phyloP scores from a whole-genome alignment of 2,329 filamentous ascomycete genomes.

The Coniochaeta hoffmannii region DNA sequence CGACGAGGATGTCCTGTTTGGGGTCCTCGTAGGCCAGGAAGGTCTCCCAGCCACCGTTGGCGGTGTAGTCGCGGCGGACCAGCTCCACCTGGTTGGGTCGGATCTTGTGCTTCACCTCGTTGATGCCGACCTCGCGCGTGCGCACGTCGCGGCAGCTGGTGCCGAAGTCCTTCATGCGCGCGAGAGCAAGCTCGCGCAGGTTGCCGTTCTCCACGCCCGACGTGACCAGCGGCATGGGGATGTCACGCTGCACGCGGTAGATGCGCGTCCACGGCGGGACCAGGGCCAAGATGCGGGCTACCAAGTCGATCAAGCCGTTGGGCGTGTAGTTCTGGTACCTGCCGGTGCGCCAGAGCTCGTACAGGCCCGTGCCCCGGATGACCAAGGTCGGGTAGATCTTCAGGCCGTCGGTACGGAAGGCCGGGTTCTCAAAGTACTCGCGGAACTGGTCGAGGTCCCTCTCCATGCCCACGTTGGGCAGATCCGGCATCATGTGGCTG shows the following conservation, averaged over 20 bases:
- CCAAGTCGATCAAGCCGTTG: slow-evolving; percentile 90
- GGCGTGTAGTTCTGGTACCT: slow-evolving; percentile 98
- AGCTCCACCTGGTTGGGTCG: slow-evolving; percentile 93
- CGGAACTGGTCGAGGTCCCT: slow-evolving; percentile 93
- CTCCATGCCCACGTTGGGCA: slow-evolving; percentile 98
- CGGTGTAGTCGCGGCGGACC: slow-evolving; percentile 84
- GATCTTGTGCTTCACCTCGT: slow-evolving; percentile 99
- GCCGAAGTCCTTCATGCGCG: slow-evolving; percentile 99
- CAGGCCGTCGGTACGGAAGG: slow-evolving; percentile 89
- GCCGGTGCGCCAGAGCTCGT: slow-evolving; percentile 95
- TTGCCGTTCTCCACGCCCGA: slow-evolving; percentile 98
- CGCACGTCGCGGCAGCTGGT: slow-evolving; percentile 94
- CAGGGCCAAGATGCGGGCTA: slow-evolving; percentile 90
- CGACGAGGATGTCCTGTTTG: slow-evolving; percentile 96
- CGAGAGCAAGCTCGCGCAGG: slow-evolving; percentile 82
- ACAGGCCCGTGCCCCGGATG: slow-evolving; percentile 90
- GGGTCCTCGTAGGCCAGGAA: slow-evolving; percentile 97
- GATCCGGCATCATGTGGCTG: slow-evolving; percentile 98
- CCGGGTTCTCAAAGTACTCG: slow-evolving; percentile 96
- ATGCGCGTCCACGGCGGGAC: slow-evolving; percentile 98
- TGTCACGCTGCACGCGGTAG: slow-evolving; percentile 96
- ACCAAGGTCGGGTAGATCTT: slow-evolving; percentile 98
- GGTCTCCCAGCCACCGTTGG: slow-evolving; percentile 97
- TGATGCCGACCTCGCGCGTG: slow-evolving; percentile 94
- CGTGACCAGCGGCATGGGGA: slow-evolving; percentile 99